Evolutionary conservation across 1,284 basidiomycete species (phyloP), one percentile per base, ranked within the genome.

Genomic region (Jaminaea rosea): DNA sequence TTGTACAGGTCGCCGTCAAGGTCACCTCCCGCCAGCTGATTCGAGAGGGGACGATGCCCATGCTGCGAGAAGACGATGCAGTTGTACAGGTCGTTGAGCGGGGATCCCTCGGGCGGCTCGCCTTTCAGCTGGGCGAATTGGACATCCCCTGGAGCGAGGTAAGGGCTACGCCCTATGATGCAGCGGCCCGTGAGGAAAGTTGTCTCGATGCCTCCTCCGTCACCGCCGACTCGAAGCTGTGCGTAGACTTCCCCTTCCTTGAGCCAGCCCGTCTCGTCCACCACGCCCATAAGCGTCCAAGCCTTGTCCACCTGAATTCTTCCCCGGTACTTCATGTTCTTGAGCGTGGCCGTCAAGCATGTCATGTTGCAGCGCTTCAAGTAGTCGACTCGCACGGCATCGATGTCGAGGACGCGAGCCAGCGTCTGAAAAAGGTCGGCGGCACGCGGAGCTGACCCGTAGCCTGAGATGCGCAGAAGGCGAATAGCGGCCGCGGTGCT

Each of bases 201-300:
- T n/a, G 34, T 15, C n/a, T 36, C 21, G n/a, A n/a, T n/a, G n/a
- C n/a, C n/a, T n/a, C n/a, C n/a, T 6, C n/a, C 34, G 10, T 47
- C 34, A 3, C 34, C 6, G 9, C 58, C 55, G 1, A 46, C 44
- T 19, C 45, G 19, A 23, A 51, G 44, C 13, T 59, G 37, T 6
- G 47, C 62, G 42, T 55, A 57, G 50, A 65, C 55, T 49, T 65
- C 44, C n/a, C 48, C 50, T 27, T 53, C 52, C 8, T 34, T 26
- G 5, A 65, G 32, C n/a, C 36, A 47, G 21, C 44, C 47, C 27
- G 53, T 58, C 32, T 60, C 62, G 47, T 65, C 61, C 5, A 84
- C 83, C n/a, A 87, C 78, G 2, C 86, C 86, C 17, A 87, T 84
- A 3, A 87, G 77, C 19, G 82, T 77, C 56, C 81, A 81, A 52